Conservation (phyloP, 129 eudicot species). For the Ambrosia artemisiifolia region DNA sequence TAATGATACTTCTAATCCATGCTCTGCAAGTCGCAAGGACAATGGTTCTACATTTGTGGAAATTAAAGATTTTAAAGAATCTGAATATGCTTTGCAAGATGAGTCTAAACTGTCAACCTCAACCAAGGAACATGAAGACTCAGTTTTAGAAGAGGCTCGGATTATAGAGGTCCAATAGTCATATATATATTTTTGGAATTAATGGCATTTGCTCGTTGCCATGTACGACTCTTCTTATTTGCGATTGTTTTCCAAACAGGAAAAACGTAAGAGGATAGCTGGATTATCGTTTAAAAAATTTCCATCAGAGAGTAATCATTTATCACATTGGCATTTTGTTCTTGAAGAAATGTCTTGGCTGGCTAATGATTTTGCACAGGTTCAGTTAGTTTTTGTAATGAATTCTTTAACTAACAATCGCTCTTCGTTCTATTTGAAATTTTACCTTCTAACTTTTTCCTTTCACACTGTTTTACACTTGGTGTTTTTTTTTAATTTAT, state of each 20-base stretch:
- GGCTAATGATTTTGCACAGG: slow-evolving; percentile 99
- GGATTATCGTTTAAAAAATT: slow-evolving; percentile 49
- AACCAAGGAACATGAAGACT: slow-evolving; percentile 73
- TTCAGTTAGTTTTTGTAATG: slow-evolving; percentile 18
- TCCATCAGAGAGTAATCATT: slow-evolving; percentile 32
- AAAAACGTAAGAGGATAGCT: slow-evolving; percentile 77
- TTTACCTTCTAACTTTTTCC: background rate
- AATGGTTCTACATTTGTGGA: slow-evolving; percentile 40
- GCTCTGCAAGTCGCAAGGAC: slow-evolving; percentile 29
- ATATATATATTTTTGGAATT: background rate
- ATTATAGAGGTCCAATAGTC: slow-evolving; percentile 64
- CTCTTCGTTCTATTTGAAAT: background rate
- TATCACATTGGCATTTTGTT: slow-evolving; percentile 88
- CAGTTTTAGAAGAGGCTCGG: slow-evolving; percentile 79
- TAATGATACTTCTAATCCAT: slow-evolving; percentile 26
- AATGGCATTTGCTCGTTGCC: slow-evolving; percentile 1
- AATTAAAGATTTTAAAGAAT: slow-evolving; percentile 32
- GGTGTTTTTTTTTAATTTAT: slow-evolving; percentile 10
- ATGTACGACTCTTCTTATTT: slow-evolving; percentile 3
- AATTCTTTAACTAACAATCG: background rate
- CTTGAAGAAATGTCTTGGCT: slow-evolving; percentile 96
- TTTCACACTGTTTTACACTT: background rate
- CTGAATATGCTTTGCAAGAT: slow-evolving; percentile 34
- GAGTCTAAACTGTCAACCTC: slow-evolving; percentile 29
- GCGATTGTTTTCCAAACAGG: slow-evolving; percentile 48